Conservation (phyloP, 805 yeast species). For the Metschnikowia corniflorae region DNA sequence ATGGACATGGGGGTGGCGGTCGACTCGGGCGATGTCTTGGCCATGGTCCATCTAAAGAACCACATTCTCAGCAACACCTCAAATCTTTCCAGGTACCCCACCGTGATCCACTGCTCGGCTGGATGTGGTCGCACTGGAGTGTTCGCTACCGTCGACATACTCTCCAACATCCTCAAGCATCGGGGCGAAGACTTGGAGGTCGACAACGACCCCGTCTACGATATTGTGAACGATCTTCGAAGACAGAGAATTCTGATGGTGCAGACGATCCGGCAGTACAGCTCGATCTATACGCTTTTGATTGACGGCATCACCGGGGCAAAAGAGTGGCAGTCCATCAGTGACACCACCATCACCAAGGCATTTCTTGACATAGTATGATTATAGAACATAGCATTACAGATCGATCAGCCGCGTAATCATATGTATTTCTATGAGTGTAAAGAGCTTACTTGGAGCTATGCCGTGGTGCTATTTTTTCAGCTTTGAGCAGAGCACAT, state of each 20-base stretch:
- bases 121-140: conserved; percentile 94
- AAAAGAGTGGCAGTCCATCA: conserved; percentile 4
- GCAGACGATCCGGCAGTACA: conserved; percentile 53
- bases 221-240: conserved; percentile 45
- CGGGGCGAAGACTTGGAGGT: conserved; percentile 13
- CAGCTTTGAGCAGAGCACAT: no score
- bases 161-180: conserved; percentile 32
- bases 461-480: no score
- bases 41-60: conserved; percentile 34
- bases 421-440: no score
- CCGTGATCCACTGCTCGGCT: conserved; percentile 75
- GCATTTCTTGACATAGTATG: conserved; percentile 1
- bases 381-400: background rate
- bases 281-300: conserved; percentile 44
- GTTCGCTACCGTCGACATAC: conserved; percentile 66
- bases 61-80: conserved; percentile 11
- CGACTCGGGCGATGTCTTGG: conserved; percentile 54
- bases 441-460: no score
- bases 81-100: conserved; percentile 31
- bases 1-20: conserved; percentile 70
- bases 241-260: conserved; percentile 57
- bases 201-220: conserved; percentile 41
- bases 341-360: conserved; percentile 6
- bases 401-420: no score
- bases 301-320: conserved; percentile 5